A percentile compares a stretch with the other conserved stretches of the same genome.
phyloP scores from a whole-genome alignment of 495 filamentous ascomycete genomes.

The Margaritispora aquatica region DNA sequence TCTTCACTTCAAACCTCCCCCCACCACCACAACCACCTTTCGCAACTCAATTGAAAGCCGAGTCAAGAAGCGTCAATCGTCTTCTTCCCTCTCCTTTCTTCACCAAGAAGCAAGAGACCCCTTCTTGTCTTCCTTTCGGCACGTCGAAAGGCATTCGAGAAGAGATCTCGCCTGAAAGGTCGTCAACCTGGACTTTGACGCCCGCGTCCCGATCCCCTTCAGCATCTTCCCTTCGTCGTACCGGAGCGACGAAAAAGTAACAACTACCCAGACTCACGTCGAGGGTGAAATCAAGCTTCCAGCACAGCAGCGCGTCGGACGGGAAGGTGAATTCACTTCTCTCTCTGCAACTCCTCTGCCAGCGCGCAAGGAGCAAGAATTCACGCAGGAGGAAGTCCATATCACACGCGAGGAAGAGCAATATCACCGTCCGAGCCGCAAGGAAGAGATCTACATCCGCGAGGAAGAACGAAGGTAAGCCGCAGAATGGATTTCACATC shows the following conservation, averaged over 20 bases:
- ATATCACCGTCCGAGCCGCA: constrained; percentile 54
- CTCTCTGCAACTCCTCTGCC: constrained; percentile 54
- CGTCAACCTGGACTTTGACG: constrained; percentile 99
- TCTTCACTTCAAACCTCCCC: neutral
- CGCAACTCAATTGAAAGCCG: constrained; percentile 24
- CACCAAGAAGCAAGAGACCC: constrained; percentile 63
- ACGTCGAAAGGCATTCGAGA: constrained; percentile 92
- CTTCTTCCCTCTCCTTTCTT: constrained; percentile 19
- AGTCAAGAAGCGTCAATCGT: constrained; percentile 22
- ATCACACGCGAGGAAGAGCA: constrained; percentile 63
- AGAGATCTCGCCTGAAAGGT: constrained; percentile 62
- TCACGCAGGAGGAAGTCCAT: constrained; percentile 77
- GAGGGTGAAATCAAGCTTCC: constrained; percentile 85
- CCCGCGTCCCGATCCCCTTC: constrained; percentile 97
- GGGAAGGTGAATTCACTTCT: constrained; percentile 67
- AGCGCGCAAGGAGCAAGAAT: constrained; percentile 48
- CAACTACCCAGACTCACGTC: constrained; percentile 65
- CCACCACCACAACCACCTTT: neutral
- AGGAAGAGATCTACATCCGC: constrained; percentile 43
- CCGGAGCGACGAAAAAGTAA: constrained; percentile 76
- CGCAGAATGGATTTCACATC: neutral
- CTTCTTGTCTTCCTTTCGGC: constrained; percentile 96
- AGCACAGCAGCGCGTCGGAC: constrained; percentile 64
- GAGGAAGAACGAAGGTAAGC: constrained; percentile 45
- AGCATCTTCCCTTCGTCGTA: constrained; percentile 99